Conservation (phyloP, 768 basidiomycete genomes). For the Phanerodontia chrysosporium region DNA sequence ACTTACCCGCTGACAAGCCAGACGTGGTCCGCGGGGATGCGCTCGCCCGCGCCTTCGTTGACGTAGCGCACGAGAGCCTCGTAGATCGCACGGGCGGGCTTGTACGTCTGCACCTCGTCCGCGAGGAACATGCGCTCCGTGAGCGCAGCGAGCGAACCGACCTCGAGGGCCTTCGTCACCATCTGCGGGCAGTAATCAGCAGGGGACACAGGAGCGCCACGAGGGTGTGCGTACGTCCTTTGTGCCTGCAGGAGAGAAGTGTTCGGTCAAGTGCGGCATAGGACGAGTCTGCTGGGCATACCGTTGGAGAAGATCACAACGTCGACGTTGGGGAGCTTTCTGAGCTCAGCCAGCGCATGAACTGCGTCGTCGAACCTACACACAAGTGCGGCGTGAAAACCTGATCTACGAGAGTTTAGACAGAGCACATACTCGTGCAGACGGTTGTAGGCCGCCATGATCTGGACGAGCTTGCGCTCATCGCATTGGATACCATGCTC, state of each 20-base stretch:
- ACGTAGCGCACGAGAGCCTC: slow-evolving; percentile 17
- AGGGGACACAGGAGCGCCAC: too few species aligned
- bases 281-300: slow-evolving; percentile 2
- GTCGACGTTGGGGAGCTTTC: slow-evolving; percentile 10
- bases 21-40: slow-evolving; percentile 9
- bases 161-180: slow-evolving; percentile 19
- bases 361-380: slow-evolving; percentile 23
- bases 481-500: slow-evolving; percentile 12
- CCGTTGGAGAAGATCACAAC: slow-evolving; percentile 28
- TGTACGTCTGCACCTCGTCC: slow-evolving; percentile 21
- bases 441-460: slow-evolving; percentile 22
- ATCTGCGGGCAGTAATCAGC: slow-evolving; percentile 16
- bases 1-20: slow-evolving; percentile 31
- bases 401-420: too few species aligned
- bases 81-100: slow-evolving; percentile 24
- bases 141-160: not conserved
- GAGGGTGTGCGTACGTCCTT: slow-evolving; percentile 1
- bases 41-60: slow-evolving; percentile 2
- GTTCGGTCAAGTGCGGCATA: not conserved
- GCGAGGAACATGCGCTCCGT: slow-evolving; percentile 15
- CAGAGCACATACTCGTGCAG: slow-evolving; percentile 17
- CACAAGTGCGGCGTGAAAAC: not conserved
- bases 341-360: slow-evolving; percentile 15
- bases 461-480: slow-evolving; percentile 1
- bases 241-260: not conserved